These are phyloP conservation scores for Vaucheria bursata DNA, from an alignment of 352 stramenopile genomes.

Conservation along the genomic window DNA sequence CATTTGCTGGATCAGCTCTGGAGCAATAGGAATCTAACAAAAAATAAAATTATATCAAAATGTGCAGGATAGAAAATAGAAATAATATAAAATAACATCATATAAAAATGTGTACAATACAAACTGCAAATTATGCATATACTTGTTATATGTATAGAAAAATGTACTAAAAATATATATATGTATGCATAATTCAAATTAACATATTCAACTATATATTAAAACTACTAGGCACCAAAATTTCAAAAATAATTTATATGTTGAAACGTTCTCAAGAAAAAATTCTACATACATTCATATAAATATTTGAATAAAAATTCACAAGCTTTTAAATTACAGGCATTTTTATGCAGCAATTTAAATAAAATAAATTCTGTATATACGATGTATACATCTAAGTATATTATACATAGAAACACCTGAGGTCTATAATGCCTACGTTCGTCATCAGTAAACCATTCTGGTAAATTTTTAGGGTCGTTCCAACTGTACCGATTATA, in stretches of 20 bases:
- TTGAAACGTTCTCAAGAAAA: no score
- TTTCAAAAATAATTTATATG: no score
- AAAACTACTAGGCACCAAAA: no score
- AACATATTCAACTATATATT: no score
- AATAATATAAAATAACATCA: not conserved
- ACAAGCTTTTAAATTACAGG: not conserved
- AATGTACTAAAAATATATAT: no score
- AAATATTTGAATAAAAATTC: not conserved
- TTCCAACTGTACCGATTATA: constrained; percentile 99
- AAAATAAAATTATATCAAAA: no score
- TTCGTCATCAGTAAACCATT: constrained; percentile 95
- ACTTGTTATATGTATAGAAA: not conserved
- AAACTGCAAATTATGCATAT: not conserved
- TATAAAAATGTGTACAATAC: not conserved
- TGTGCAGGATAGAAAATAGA: not conserved
- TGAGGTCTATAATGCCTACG: constrained; percentile 94
- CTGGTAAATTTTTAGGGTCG: constrained; percentile 82
- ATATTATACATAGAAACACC: constrained; percentile 17
- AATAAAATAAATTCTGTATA: no score
- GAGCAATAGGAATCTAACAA: constrained; percentile 22
- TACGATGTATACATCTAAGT: no score
- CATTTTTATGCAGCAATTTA: no score
- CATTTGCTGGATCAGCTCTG: constrained; percentile 91
- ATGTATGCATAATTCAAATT: no score
- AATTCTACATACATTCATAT: no score